Base-by-base conservation (phyloP, 768 basidiomycete species). In the Leccinum barrowsii region DNA sequence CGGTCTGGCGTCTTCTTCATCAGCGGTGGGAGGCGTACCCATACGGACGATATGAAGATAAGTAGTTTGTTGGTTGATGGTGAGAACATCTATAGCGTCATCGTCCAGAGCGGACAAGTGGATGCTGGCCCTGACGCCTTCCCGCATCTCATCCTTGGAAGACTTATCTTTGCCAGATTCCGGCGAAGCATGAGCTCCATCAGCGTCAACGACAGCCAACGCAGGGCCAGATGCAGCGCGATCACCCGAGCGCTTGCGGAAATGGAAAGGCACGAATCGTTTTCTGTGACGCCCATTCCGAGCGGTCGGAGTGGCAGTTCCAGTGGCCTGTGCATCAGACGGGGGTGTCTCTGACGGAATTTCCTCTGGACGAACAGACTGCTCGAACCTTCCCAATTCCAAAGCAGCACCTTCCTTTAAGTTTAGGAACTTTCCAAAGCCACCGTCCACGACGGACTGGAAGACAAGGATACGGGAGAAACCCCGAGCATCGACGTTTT, bases 21-120 rank as follows among this genome's bases (percentile, higher is more conserved):
- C 72, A 21, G 71, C 72, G 2, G 71, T 57, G 24, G 78, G 73
- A 40, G 75, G 71, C 8, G 75, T 57, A 0, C 87, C 89, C 59
- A 90, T 78, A 17, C 91, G 81, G 15, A 92, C 84, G 59, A 98
- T 82, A 57, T 94, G 89, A 48, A 97, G 78, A 70, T 94, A 95
- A 0, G 94, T 96, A 34, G 85, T 81, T 71, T 98, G 94, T 59
- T 94, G 90, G 67, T 98, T 98, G 4, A 81, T 79, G 4, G 83
- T 81, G 5, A 81, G 73, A 21, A 94, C 74, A 63, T 84, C 84
- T 61, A 80, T 79, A 58, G 87, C 90, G 34, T 87, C 81, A 50
- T 85, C 86, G 57, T 94, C 92, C 28, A 95, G 76, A 4, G 92
- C 94, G 19, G 87, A 88, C 37, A 97, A 79, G 28, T 84, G 80